A percentile compares a stretch with the other conserved stretches of the same genome.
Evolutionary conservation across 345 rosid species (phyloP).

Genomic region (Microthlaspi erraticum): DNA sequence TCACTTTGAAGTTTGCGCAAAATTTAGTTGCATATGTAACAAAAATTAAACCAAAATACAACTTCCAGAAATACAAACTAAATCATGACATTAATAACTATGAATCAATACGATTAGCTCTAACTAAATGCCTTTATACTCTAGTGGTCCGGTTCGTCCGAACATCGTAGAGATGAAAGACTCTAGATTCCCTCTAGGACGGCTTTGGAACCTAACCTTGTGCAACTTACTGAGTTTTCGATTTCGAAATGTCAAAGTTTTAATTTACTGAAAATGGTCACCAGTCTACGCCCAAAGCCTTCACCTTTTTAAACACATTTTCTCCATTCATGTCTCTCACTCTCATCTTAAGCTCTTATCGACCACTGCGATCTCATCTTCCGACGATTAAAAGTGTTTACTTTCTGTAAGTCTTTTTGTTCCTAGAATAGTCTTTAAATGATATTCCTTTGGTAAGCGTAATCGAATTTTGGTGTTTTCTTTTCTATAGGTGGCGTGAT

Average conservation of each 20-base stretch:
- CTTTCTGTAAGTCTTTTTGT: conserved; percentile 15
- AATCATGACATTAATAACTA: neutral
- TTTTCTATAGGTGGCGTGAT: neutral
- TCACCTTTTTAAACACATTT: conserved; percentile 6
- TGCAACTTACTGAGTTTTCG: neutral
- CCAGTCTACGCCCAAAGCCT: neutral
- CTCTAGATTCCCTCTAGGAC: conserved; percentile 20
- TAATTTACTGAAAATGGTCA: conserved; percentile 13
- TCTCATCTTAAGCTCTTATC: conserved; percentile 12
- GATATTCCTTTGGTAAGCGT: neutral
- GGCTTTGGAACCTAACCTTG: conserved; percentile 37
- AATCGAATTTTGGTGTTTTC: neutral
- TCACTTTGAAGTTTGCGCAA: neutral
- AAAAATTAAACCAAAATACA: neutral
- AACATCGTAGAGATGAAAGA: neutral
- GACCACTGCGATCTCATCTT: conserved; percentile 16
- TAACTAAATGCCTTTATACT: neutral
- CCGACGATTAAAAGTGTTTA: neutral
- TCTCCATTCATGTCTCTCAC: conserved; percentile 18
- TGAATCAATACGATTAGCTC: neutral
- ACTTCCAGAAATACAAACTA: neutral
- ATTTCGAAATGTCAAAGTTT: neutral
- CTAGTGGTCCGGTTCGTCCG: conserved; percentile 9
- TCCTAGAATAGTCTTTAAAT: too few species aligned
- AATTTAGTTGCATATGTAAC: neutral